Conservation (phyloP, 148 eudicot species). For the Camellia lanceoleosa region DNA sequence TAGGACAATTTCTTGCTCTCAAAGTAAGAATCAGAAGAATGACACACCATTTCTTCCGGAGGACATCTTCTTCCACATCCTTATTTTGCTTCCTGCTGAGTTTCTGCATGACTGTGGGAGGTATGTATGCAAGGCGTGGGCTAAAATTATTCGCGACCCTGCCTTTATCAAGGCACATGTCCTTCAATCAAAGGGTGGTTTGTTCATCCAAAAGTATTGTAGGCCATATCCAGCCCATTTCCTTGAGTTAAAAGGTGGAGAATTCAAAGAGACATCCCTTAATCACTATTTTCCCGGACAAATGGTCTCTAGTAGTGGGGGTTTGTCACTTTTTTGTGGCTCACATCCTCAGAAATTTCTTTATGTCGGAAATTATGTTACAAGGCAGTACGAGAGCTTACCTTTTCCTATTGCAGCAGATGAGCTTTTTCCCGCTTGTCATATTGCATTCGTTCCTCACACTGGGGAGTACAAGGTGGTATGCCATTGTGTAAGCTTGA, state of each 20-base stretch:
- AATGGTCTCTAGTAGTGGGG: background rate
- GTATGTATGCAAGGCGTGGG: constrained; percentile 12
- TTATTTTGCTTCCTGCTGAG: constrained; percentile 13
- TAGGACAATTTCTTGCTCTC: background rate
- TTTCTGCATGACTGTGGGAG: constrained; percentile 7
- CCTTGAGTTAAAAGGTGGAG: background rate
- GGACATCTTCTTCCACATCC: constrained; percentile 11
- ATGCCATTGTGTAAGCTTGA: background rate
- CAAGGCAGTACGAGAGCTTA: background rate
- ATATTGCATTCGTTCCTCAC: constrained; percentile 2
- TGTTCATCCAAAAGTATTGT: background rate
- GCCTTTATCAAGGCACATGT: constrained; percentile 4
- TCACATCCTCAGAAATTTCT: background rate
- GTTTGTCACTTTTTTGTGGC: background rate
- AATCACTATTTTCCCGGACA: background rate
- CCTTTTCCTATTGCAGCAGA: background rate
- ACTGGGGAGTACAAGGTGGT: constrained; percentile 10
- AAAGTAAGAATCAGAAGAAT: background rate
- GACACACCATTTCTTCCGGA: background rate
- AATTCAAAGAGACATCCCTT: background rate
- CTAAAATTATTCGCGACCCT: constrained; percentile 2
- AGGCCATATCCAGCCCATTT: background rate
- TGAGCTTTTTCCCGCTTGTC: background rate
- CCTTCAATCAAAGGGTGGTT: background rate
- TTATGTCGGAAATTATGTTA: constrained; percentile 1